Conservation (phyloP, 805 yeast species). For the Saturnispora hagleri region DNA sequence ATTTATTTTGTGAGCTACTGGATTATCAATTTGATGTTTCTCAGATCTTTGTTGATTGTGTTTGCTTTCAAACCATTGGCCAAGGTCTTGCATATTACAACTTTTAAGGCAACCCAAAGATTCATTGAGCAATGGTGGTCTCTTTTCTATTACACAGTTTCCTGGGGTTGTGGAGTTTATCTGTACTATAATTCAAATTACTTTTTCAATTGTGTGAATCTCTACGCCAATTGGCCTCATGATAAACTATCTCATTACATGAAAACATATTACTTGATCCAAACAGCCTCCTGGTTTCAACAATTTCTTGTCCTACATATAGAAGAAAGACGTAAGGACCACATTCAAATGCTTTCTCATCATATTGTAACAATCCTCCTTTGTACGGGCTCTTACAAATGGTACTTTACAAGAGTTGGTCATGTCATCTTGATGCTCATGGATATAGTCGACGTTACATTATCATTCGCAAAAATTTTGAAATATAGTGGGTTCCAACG, state of each 20-base stretch:
- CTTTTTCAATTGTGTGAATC: conserved; percentile 44
- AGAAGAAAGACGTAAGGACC: conserved; percentile 76
- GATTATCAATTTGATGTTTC: conserved; percentile 46
- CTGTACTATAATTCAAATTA: conserved; percentile 53
- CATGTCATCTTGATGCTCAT: conserved; percentile 67
- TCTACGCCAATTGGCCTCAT: conserved; percentile 73
- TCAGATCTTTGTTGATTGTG: conserved; percentile 54
- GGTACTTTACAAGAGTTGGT: conserved; percentile 69
- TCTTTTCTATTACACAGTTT: conserved; percentile 44
- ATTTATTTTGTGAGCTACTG: conserved; percentile 43
- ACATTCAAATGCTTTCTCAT: conserved; percentile 78
- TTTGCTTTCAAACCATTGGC: conserved; percentile 53
- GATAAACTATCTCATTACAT: conserved; percentile 40
- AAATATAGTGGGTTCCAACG: conserved; percentile 57
- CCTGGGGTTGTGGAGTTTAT: conserved; percentile 48
- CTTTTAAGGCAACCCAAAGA: conserved; percentile 47
- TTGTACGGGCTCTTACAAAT: conserved; percentile 61
- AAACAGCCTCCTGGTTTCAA: conserved; percentile 72
- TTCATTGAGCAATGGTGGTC: conserved; percentile 88
- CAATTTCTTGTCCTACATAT: conserved; percentile 69
- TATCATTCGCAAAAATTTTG: conserved; percentile 66
- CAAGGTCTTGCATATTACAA: conserved; percentile 32
- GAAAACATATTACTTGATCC: conserved; percentile 64
- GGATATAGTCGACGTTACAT: conserved; percentile 74
- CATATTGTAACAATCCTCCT: conserved; percentile 72